Percentiles rank a stretch among this genome's conserved stretches.
phyloP scores from a whole-genome alignment of 495 filamentous ascomycete species.

The Talaromyces adpressus region DNA sequence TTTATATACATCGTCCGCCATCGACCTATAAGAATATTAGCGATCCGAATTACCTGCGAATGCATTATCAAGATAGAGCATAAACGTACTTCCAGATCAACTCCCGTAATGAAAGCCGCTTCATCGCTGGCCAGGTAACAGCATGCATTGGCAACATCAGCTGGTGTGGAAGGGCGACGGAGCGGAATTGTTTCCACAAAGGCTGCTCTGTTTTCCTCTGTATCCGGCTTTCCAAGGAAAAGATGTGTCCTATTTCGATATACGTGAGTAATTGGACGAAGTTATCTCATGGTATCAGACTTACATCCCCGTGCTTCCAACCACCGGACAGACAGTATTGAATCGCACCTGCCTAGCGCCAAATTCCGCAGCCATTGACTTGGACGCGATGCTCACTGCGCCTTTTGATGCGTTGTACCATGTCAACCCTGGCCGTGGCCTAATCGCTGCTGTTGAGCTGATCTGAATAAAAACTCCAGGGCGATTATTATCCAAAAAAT shows the following conservation, averaged over 20 bases:
- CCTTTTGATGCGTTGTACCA: slow-evolving; percentile 62
- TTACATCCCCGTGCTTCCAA: slow-evolving; percentile 53
- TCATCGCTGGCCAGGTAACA: slow-evolving; percentile 57
- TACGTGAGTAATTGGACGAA: not conserved
- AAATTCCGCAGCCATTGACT: slow-evolving; percentile 58
- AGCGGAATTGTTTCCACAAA: slow-evolving; percentile 60
- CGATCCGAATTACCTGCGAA: not conserved
- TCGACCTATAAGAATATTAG: not conserved
- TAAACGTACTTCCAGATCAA: slow-evolving; percentile 20
- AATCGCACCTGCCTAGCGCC: slow-evolving; percentile 53
- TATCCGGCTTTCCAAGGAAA: slow-evolving; percentile 53
- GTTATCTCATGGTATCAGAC: slow-evolving; percentile 6
- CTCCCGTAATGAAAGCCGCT: slow-evolving; percentile 51
- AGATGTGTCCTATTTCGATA: slow-evolving; percentile 26
- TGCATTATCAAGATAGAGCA: not conserved
- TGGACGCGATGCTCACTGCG: slow-evolving; percentile 49
- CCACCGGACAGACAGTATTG: slow-evolving; percentile 52
- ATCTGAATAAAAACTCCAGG: slow-evolving; percentile 55
- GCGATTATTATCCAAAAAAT: slow-evolving; percentile 41
- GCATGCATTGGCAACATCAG: slow-evolving; percentile 55
- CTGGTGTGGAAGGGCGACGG: slow-evolving; percentile 47
- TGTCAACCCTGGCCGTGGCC: slow-evolving; percentile 53
- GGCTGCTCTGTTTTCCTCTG: slow-evolving; percentile 53
- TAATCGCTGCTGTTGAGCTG: slow-evolving; percentile 47
- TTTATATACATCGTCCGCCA: slow-evolving; percentile 7